Percentiles rank a stretch among this genome's conserved stretches.
These are phyloP conservation scores for Tarenaya hassleriana DNA, from an alignment of 345 rosid species.

Conservation along the genomic window DNA sequence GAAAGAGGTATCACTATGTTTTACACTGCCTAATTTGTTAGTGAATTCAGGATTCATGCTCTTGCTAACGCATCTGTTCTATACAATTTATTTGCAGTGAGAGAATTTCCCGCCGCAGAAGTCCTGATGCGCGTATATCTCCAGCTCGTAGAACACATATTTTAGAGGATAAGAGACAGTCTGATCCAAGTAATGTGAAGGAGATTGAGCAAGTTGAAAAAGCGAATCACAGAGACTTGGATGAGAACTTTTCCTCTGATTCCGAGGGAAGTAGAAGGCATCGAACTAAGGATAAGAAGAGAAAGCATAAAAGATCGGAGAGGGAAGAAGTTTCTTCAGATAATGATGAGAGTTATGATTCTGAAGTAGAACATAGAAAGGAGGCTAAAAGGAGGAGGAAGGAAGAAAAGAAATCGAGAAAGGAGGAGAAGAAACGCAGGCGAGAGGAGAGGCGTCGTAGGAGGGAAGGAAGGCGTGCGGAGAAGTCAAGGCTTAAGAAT, in stretches of 20 bases:
- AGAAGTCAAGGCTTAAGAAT: constrained; percentile 53
- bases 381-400: constrained; percentile 80
- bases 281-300: constrained; percentile 42
- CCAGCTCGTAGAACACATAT: constrained; percentile 31
- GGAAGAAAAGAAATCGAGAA: constrained; percentile 75
- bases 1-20: constrained; percentile 39
- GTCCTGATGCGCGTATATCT: constrained; percentile 36
- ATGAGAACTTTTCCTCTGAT: constrained; percentile 39
- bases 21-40: neutral
- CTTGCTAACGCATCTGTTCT: constrained; percentile 15
- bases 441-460: constrained; percentile 69
- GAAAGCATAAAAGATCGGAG: constrained; percentile 54
- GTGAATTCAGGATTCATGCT: constrained; percentile 8
- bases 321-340: constrained; percentile 53
- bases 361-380: constrained; percentile 71
- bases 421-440: constrained; percentile 76
- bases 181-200: constrained; percentile 28
- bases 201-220: constrained; percentile 38
- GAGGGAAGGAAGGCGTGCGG: constrained; percentile 69
- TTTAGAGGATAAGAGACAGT: constrained; percentile 33
- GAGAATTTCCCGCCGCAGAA: constrained; percentile 32
- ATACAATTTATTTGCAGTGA: constrained; percentile 41
- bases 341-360: constrained; percentile 49
- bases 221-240: constrained; percentile 33
- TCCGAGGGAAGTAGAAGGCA: constrained; percentile 47